These are phyloP conservation scores for Gossypium longicalyx DNA, from an alignment of 345 rosid genomes.

Conservation along the genomic window DNA sequence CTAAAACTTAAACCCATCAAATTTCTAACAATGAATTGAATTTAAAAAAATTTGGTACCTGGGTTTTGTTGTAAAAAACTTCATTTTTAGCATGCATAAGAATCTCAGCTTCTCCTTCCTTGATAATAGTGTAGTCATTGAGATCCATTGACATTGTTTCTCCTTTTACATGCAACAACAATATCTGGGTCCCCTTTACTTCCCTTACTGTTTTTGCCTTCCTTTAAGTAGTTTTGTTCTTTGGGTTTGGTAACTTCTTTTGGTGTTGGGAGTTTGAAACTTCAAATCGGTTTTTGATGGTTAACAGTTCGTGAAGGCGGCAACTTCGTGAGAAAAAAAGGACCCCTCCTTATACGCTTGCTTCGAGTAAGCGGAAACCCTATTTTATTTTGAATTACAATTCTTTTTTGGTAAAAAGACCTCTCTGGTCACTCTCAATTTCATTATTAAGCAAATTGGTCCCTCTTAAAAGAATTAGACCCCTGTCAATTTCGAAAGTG, in stretches of 20 bases:
- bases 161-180: conserved; percentile 20
- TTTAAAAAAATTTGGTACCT: conserved; percentile 40
- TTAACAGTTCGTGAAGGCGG: conserved; percentile 13
- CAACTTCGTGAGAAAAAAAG: not conserved
- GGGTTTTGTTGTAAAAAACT: conserved; percentile 94
- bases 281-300: not conserved
- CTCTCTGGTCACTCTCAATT: too few species aligned
- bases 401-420: too few species aligned
- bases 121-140: conserved; percentile 62
- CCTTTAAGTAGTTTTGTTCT: not conserved
- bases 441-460: too few species aligned
- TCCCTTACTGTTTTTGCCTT: not conserved
- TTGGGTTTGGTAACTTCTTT: not conserved
- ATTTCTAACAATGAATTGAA: not conserved
- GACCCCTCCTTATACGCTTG: not conserved
- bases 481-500: too few species aligned
- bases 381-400: not conserved
- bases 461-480: too few species aligned
- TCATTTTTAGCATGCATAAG: conserved; percentile 85
- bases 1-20: not conserved
- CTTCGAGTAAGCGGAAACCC: not conserved
- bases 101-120: conserved; percentile 97
- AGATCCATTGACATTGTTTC: conserved; percentile 44
- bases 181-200: not conserved
- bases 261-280: not conserved